phyloP scores from a whole-genome alignment of 345 rosid genomes.

The Chamaenerion angustifolium region DNA sequence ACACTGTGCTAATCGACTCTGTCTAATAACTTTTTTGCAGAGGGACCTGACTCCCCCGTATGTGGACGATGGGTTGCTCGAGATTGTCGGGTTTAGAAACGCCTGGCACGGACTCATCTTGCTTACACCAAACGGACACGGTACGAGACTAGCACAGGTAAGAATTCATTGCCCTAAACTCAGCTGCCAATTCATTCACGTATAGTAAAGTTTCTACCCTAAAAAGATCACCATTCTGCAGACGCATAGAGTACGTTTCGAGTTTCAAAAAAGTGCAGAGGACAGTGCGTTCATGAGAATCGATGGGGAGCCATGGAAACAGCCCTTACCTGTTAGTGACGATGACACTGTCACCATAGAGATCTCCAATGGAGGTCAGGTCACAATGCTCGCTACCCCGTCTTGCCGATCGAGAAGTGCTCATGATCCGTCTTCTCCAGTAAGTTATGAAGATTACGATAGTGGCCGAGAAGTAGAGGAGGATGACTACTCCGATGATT shows the following conservation, averaged over 20 bases:
- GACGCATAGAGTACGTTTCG: constrained; percentile 50
- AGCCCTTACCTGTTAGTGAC: constrained; percentile 48
- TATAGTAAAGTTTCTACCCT: no score
- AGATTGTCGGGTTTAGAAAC: constrained; percentile 36
- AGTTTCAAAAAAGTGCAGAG: constrained; percentile 45
- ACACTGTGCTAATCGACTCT: not conserved
- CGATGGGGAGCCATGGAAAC: constrained; percentile 79
- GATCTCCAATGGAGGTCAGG: constrained; percentile 48
- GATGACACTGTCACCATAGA: constrained; percentile 41
- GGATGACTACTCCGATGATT: constrained; percentile 20
- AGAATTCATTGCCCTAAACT: not conserved
- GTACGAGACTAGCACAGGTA: constrained; percentile 44
- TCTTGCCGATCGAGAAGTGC: constrained; percentile 32
- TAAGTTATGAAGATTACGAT: constrained; percentile 4
- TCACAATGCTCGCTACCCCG: constrained; percentile 48
- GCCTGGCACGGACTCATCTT: constrained; percentile 38
- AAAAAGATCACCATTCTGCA: constrained; percentile 2
- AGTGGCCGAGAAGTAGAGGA: constrained; percentile 24
- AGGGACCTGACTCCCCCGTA: constrained; percentile 29
- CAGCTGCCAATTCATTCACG: not conserved
- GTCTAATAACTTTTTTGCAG: constrained; percentile 6
- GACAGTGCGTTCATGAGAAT: constrained; percentile 56
- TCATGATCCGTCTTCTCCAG: constrained; percentile 24
- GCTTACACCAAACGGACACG: constrained; percentile 32
- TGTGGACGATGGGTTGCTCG: constrained; percentile 32